These are phyloP conservation scores for Pezicula radicicola DNA, from an alignment of 2,329 filamentous ascomycete genomes.

Conservation along the genomic window DNA sequence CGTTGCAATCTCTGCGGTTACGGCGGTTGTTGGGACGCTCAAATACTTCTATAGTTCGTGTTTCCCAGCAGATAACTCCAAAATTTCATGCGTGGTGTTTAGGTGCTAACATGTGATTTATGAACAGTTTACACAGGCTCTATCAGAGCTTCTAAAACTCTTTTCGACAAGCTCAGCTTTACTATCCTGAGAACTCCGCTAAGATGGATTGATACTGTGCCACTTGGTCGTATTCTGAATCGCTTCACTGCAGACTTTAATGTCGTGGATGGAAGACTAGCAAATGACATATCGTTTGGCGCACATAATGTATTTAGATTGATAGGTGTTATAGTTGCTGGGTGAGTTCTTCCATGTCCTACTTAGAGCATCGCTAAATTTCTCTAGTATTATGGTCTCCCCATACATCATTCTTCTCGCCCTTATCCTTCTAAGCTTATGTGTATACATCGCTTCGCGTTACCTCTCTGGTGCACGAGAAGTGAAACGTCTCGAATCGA, in stretches of 20 bases:
- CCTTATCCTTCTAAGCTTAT: constrained; percentile 52
- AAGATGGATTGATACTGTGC: constrained; percentile 79
- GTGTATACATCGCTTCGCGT: constrained; percentile 52
- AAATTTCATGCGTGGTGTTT: too few species aligned
- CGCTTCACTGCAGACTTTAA: constrained; percentile 77
- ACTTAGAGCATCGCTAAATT: constrained; percentile 53
- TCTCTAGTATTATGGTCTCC: constrained; percentile 57
- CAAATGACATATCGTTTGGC: constrained; percentile 59
- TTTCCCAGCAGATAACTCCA: too few species aligned
- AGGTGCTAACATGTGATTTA: too few species aligned
- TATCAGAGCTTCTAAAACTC: constrained; percentile 62
- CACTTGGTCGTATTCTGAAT: constrained; percentile 73
- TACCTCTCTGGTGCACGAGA: constrained; percentile 73
- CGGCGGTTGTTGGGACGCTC: constrained; percentile 57
- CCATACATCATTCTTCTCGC: constrained; percentile 63
- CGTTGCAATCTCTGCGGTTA: constrained; percentile 52
- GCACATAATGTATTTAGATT: constrained; percentile 59
- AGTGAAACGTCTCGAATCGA: constrained; percentile 74
- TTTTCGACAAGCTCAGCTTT: constrained; percentile 67
- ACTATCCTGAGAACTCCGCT: constrained; percentile 69
- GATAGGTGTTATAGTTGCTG: constrained; percentile 63
- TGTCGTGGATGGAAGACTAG: constrained; percentile 65
- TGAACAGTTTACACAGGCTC: constrained; percentile 54
- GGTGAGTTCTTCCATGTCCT: constrained; percentile 36
- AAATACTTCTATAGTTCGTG: constrained; percentile 51